These are phyloP conservation scores for Leptodermis oblonga DNA, from an alignment of 257 asterid genomes.

Conservation along the genomic window DNA sequence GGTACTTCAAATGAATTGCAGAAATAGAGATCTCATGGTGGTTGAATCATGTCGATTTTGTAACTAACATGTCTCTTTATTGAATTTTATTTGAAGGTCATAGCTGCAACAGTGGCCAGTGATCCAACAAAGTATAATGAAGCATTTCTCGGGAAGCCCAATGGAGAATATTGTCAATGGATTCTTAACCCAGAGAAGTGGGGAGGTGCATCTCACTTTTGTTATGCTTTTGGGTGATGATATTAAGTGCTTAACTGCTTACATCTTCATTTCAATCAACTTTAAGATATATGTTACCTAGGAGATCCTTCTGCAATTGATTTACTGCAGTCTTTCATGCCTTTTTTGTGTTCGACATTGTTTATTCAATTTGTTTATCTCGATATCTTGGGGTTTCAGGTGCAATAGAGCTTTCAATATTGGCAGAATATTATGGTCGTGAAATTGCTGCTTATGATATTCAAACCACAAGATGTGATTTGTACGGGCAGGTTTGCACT, in stretches of 20 bases:
- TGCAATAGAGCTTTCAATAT: slow-evolving; percentile 90
- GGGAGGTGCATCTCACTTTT: slow-evolving; percentile 62
- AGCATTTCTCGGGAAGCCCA: slow-evolving; percentile 83
- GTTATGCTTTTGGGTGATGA: not conserved
- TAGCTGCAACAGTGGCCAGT: slow-evolving; percentile 89
- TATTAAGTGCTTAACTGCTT: not conserved
- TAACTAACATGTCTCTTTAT: not conserved
- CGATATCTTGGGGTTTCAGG: slow-evolving; percentile 40
- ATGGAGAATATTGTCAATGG: slow-evolving; percentile 85
- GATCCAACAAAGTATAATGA: slow-evolving; percentile 71
- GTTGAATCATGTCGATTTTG: not conserved
- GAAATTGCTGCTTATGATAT: slow-evolving; percentile 98
- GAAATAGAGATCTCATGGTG: not conserved
- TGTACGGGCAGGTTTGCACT: slow-evolving; percentile 82
- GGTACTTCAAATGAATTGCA: not conserved
- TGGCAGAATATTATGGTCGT: slow-evolving; percentile 67
- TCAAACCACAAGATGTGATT: slow-evolving; percentile 87
- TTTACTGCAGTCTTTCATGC: not conserved
- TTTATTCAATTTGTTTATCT: slow-evolving; percentile 13
- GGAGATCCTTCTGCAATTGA: slow-evolving; percentile 6
- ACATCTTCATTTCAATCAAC: not conserved
- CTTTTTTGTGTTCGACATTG: slow-evolving; percentile 1
- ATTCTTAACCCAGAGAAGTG: slow-evolving; percentile 91
- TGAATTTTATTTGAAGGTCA: slow-evolving; percentile 53
- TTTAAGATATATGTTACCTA: not conserved